These are phyloP conservation scores for Termitomyces sp. DNA, from an alignment of 768 basidiomycete species.

Conservation along the genomic window DNA sequence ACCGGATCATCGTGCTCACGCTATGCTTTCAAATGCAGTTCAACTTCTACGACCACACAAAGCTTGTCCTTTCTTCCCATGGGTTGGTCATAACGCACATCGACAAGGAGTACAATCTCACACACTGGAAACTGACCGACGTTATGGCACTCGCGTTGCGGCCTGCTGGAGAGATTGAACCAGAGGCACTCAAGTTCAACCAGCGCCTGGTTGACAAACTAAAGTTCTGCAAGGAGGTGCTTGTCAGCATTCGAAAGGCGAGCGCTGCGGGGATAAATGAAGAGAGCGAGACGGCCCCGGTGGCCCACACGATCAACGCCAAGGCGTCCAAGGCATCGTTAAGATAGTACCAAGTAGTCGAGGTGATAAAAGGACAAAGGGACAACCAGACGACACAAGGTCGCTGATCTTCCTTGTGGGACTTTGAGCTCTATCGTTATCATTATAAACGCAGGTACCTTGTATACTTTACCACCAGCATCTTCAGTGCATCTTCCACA, in stretches of 20 bases:
- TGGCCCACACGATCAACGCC: slow-evolving; percentile 6
- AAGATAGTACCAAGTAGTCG: slow-evolving; percentile 9
- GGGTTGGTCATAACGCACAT: slow-evolving; percentile 85
- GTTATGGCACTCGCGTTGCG: slow-evolving; percentile 58
- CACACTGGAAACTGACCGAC: slow-evolving; percentile 68
- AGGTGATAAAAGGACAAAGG: not conserved
- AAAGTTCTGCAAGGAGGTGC: slow-evolving; percentile 84
- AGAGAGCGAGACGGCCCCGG: slow-evolving; percentile 17
- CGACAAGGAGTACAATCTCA: slow-evolving; percentile 82
- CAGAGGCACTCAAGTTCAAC: slow-evolving; percentile 59
- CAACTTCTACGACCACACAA: slow-evolving; percentile 98
- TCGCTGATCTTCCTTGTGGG: slow-evolving; percentile 6
- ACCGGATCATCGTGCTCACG: not conserved
- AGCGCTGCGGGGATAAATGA: slow-evolving; percentile 39
- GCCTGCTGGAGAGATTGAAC: slow-evolving; percentile 37
- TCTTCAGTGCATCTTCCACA: not conserved
- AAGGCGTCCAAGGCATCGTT: slow-evolving; percentile 19
- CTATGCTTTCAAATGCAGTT: slow-evolving; percentile 54
- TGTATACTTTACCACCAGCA: not conserved
- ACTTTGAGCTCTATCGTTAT: slow-evolving; percentile 6
- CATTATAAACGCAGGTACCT: not conserved
- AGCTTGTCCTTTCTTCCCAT: slow-evolving; percentile 82
- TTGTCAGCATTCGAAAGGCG: slow-evolving; percentile 66
- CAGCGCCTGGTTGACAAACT: slow-evolving; percentile 74
- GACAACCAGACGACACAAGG: slow-evolving; percentile 9